Percentiles rank a stretch among this genome's conserved stretches.
Conservation (phyloP, 441 rosid genomes). For the Iberis amara region DNA sequence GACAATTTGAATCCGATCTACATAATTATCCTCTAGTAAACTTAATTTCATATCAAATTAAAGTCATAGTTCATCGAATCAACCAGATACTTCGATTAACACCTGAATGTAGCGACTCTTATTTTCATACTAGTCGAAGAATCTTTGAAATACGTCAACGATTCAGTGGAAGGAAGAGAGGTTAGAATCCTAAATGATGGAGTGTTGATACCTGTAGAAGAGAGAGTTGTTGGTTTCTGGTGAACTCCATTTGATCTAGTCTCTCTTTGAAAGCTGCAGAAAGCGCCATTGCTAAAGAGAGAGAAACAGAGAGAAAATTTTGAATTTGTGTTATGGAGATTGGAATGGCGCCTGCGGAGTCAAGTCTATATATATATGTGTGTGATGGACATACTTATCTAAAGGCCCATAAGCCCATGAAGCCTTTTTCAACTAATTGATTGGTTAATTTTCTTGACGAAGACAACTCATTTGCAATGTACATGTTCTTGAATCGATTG, state of each 20-base stretch:
- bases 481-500: too few species aligned
- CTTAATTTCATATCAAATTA: neutral
- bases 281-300: slow-evolving; percentile 45
- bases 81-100: neutral
- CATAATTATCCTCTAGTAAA: neutral
- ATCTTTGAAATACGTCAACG: neutral
- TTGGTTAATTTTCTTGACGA: too few species aligned
- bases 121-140: slow-evolving; percentile 1
- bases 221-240: slow-evolving; percentile 53
- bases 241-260: slow-evolving; percentile 53
- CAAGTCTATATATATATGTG: too few species aligned
- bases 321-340: slow-evolving; percentile 6
- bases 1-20: neutral
- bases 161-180: neutral
- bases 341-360: too few species aligned
- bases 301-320: neutral
- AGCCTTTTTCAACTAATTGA: too few species aligned
- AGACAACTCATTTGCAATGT: too few species aligned
- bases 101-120: neutral
- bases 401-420: too few species aligned
- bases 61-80: slow-evolving; percentile 7
- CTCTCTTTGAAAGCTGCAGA: slow-evolving; percentile 63
- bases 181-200: too few species aligned
- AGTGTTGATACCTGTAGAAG: slow-evolving; percentile 47
- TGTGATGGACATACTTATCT: too few species aligned